These are phyloP conservation scores for Xylaria curta DNA, from an alignment of 495 filamentous ascomycete genomes.

Conservation along the genomic window DNA sequence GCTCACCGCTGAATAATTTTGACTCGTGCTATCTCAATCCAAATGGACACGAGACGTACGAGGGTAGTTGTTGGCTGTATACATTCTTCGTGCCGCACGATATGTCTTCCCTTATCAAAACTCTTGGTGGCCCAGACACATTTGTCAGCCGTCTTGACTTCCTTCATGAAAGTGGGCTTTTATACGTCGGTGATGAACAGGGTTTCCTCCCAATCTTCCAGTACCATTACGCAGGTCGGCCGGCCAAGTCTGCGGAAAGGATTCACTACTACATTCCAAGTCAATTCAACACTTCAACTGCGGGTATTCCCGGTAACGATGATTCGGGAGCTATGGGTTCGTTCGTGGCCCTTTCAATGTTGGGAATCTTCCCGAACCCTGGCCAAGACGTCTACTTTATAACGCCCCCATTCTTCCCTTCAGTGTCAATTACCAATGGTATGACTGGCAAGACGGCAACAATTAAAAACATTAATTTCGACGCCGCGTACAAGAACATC, in stretches of 20 bases:
- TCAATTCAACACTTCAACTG: constrained; percentile 62
- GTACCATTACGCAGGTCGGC: constrained; percentile 71
- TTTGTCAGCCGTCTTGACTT: constrained; percentile 66
- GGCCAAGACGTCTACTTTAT: constrained; percentile 75
- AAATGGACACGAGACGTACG: constrained; percentile 67
- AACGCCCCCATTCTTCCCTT: constrained; percentile 66
- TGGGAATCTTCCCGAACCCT: constrained; percentile 70
- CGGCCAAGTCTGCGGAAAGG: constrained; percentile 64
- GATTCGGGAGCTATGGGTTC: constrained; percentile 73
- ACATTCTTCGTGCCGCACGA: constrained; percentile 70
- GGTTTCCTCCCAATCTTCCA: constrained; percentile 69
- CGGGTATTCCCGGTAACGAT: constrained; percentile 72
- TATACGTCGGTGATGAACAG: constrained; percentile 71
- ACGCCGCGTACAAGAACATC: constrained; percentile 65
- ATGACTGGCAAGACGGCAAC: constrained; percentile 67
- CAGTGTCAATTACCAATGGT: constrained; percentile 62
- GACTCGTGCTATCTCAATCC: constrained; percentile 65
- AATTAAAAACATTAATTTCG: constrained; percentile 65
- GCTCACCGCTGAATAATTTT: constrained; percentile 52
- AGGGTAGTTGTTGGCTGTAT: constrained; percentile 71
- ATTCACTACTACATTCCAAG: constrained; percentile 70
- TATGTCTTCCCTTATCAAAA: constrained; percentile 62
- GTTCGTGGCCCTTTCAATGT: constrained; percentile 66
- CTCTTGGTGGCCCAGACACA: constrained; percentile 61
- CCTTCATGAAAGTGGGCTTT: constrained; percentile 63